A percentile compares a stretch with the other conserved stretches of the same genome.
These are phyloP conservation scores for Corrigiola litoralis DNA, from an alignment of 179 eudicot genomes.

Conservation along the genomic window DNA sequence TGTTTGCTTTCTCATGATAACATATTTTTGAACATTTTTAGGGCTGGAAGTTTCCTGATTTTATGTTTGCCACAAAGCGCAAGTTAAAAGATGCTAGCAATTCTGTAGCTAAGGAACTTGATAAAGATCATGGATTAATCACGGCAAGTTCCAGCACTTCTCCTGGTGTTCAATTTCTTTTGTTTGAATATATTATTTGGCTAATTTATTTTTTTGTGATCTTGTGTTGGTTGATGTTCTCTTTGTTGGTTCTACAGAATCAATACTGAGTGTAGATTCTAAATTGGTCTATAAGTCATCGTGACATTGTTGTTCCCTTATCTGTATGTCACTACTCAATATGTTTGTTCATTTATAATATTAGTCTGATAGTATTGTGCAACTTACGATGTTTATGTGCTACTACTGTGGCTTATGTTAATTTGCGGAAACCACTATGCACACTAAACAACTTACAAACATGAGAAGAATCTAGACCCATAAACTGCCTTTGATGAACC, in stretches of 20 bases:
- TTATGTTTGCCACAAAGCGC: slow-evolving; percentile 84
- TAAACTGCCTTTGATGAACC: too few species aligned
- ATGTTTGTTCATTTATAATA: neutral
- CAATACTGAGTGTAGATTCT: neutral
- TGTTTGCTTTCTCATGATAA: neutral
- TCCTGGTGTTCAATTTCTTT: slow-evolving; percentile 4
- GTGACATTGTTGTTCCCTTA: neutral
- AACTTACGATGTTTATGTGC: too few species aligned
- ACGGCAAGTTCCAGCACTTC: slow-evolving; percentile 35
- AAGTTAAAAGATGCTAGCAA: slow-evolving; percentile 63
- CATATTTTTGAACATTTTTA: slow-evolving; percentile 27
- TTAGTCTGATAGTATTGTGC: too few species aligned
- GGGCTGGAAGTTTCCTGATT: slow-evolving; percentile 88
- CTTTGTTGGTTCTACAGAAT: neutral
- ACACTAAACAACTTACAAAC: too few species aligned
- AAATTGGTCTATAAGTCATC: neutral
- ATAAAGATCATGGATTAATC: slow-evolving; percentile 57
- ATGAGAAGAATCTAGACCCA: too few species aligned
- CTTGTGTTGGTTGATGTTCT: neutral
- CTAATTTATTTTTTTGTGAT: too few species aligned
- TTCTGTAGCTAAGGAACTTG: slow-evolving; percentile 58
- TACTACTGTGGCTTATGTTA: too few species aligned
- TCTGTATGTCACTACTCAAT: neutral
- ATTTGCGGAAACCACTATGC: too few species aligned
- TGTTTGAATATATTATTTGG: too few species aligned